Conservation (phyloP, 2,329 filamentous ascomycete species). For the Aspergillus latus region DNA sequence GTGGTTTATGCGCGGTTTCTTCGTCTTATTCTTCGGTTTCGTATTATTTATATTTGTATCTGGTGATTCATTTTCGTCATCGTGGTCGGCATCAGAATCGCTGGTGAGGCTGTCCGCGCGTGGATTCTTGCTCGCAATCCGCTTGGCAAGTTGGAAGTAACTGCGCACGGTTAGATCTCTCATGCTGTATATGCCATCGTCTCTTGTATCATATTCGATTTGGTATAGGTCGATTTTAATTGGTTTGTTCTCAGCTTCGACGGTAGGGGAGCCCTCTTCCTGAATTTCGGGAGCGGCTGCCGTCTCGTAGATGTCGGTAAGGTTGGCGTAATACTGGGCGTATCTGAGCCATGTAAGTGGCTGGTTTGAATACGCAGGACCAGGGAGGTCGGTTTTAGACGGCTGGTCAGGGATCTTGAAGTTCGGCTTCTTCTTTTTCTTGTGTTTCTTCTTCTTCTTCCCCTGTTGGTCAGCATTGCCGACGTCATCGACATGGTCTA, state of each 20-base stretch:
- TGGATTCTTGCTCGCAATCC: constrained; percentile 61
- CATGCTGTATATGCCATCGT: constrained; percentile 72
- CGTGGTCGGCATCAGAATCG: constrained; percentile 18
- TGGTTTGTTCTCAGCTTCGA: constrained; percentile 54
- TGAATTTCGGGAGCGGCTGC: constrained; percentile 13
- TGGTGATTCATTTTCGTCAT: constrained; percentile 29
- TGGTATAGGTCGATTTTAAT: constrained; percentile 68
- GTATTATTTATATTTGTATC: constrained; percentile 29
- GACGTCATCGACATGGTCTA: background rate
- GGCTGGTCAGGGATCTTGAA: constrained; percentile 70
- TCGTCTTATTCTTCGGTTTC: background rate
- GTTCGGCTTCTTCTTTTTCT: constrained; percentile 56
- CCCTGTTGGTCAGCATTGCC: constrained; percentile 45
- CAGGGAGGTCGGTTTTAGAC: constrained; percentile 69
- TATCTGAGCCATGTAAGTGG: constrained; percentile 75
- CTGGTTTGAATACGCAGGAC: constrained; percentile 87
- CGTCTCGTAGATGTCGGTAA: constrained; percentile 83
- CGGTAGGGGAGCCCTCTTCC: background rate
- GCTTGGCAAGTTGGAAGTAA: constrained; percentile 74
- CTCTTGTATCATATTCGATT: constrained; percentile 81
- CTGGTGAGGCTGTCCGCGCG: constrained; percentile 28
- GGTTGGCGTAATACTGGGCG: constrained; percentile 89
- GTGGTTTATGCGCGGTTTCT: constrained; percentile 53
- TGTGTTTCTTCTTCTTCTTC: constrained; percentile 46
- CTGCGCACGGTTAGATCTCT: constrained; percentile 81